Base-by-base conservation (phyloP, 768 basidiomycete genomes). In the Zangia roseola region DNA sequence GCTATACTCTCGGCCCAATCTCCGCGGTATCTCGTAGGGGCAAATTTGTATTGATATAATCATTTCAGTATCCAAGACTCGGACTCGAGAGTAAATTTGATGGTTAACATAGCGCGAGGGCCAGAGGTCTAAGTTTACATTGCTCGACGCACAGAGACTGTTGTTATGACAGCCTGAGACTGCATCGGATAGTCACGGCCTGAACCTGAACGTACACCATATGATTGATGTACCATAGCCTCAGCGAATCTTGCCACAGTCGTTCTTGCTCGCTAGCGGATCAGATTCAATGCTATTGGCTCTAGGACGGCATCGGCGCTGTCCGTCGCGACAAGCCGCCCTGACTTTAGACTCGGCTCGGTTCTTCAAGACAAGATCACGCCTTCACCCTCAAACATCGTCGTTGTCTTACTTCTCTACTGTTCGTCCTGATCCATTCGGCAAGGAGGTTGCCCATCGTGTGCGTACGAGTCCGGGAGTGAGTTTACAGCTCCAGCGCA, bases 221-320 rank as follows among this genome's bases (percentile, higher is more conserved):
- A 50, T 49, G 54, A 24, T 33, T 37, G 50, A 51, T 49, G n/a
- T 43, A 24, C 49, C 44, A 44, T 52, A 57, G 37, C 26, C 31
- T 28, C 34, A n/a, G n/a, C n/a, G 21, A 54, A 26, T 38, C 31
- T 40, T 42, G 40, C 36, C 19, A 28, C 33, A 23, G 31, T 16
- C 17, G 17, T 33, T 43, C 37, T 34, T 42, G 24, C 34, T 37
- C 20, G 44, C 42, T 40, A 35, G 23, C 46, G 38, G 26, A 33
- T 25, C 24, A 9, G 23, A 39, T 36, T n/a, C 43, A 6, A 63
- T 63, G 63, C 60, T 35, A 43, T 43, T 54, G 47, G 41, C 38
- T 30, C 38, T 51, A 7, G 48, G 48, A 37, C 48, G 35, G 36
- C 45, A n/a, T 24, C 55, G 59, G 52, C 33, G 41, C 34, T 54